Evolutionary conservation across 768 basidiomycete genomes (phyloP), one percentile per base, ranked within the genome.

Genomic region (Xerocomus spinulosus): DNA sequence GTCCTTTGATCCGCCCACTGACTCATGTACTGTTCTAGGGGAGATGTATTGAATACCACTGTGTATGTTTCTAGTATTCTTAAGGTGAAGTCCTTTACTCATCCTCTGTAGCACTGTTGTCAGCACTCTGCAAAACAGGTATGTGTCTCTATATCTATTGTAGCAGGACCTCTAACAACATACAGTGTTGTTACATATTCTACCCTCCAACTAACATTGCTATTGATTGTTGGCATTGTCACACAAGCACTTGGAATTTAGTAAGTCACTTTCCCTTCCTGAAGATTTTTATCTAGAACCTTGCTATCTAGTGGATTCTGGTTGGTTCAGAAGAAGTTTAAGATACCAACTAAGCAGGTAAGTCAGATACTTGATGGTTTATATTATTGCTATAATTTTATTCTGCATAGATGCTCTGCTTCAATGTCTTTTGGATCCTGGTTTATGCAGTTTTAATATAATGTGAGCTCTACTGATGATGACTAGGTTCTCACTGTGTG

Each of bases 351-450:
- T 2, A 87, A 86, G 65, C 66, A 74, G 32, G 83, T 33, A 18
- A 33, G 32, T 40, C 20, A 3, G 47, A 29, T 3, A 8, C 4
- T 36, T 21, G 10, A 20, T 48, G 6, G 28, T n/a, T 9, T 8
- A 14, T 2, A 15, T 13, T 7, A 20, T 24, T 47, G 9, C 18
- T 32, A 15, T 28, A 23, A 46, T 21, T n/a, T 9, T 38, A 45
- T 18, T 3, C n/a, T n/a, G n/a, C n/a, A 25, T 53, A 86, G 83
- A 85, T 87, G 85, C 71, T 85, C 4, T 69, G 70, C 5, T 85
- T 86, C 69, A 85, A 82, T 60, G 81, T 78, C 4, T 70, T 85
- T 52, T 87, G 83, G 82, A 84, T 87, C 47, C 65, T 87, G 48
- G 83, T 80, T 57, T 49, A 75, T 58, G n/a, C 8, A 24, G n/a